Conservation (phyloP, 345 rosid genomes). For the Hypericum perforatum region DNA sequence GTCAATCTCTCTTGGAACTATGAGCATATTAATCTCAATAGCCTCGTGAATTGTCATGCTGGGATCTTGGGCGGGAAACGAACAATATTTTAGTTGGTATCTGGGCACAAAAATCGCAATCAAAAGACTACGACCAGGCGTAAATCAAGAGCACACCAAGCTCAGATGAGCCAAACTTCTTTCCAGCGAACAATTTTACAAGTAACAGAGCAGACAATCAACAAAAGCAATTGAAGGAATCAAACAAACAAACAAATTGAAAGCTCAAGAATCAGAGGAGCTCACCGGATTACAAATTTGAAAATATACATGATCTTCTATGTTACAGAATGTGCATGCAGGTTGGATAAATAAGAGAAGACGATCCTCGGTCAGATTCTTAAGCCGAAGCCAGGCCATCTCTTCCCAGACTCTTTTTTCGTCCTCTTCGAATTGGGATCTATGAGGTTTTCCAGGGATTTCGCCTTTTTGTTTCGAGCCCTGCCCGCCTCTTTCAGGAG, state of each 20-base stretch:
- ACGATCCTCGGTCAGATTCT: constrained; percentile 35
- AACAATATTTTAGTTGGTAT: no score
- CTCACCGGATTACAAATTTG: constrained; percentile 27
- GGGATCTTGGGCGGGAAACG: no score
- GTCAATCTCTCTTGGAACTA: no score
- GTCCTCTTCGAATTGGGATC: constrained; percentile 70
- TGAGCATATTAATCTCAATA: no score
- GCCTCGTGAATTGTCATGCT: no score
- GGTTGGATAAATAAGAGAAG: constrained; percentile 13
- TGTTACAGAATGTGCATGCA: constrained; percentile 35
- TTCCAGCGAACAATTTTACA: constrained; percentile 14
- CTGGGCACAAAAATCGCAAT: no score
- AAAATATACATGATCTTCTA: constrained; percentile 50
- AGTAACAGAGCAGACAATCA: constrained; percentile 27
- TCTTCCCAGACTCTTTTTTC: constrained; percentile 65
- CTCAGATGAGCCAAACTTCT: constrained; percentile 18
- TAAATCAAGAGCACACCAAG: background rate
- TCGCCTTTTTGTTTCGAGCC: constrained; percentile 74
- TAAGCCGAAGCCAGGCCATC: constrained; percentile 91
- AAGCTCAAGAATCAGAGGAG: constrained; percentile 8
- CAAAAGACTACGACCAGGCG: no score
- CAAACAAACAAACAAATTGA: constrained; percentile 17
- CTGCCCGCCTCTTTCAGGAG: constrained; percentile 96
- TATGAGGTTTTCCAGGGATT: constrained; percentile 85
- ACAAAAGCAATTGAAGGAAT: constrained; percentile 18